Evolutionary conservation across 2,329 filamentous ascomycete genomes (phyloP), one percentile per base, ranked within the genome.

Genomic region (Trichoderma semiorbis): DNA sequence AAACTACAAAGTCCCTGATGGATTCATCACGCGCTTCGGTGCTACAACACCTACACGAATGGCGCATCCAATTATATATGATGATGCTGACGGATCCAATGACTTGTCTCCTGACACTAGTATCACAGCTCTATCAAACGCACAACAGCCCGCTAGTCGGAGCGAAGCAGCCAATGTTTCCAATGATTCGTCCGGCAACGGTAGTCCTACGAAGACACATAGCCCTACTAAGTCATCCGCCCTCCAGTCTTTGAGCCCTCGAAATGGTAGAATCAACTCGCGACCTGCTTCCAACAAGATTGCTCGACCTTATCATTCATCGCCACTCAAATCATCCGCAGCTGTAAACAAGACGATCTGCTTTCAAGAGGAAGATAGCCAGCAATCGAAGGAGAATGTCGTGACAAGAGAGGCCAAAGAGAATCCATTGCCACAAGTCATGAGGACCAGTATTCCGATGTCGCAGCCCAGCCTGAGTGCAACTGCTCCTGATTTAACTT

Each of bases 201-300:
- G 7, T 10, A 69, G 7, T 11, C 18, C 30, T 34, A 6, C 53
- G 34, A 69, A 47, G 65, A 21, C 53, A 11, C 50, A 8, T 11
- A 50, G 36, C 5, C 28, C 39, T 5, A 36, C 21, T 11, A 61
- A 53, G 14, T 69, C 67, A n/a, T 58, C 47, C n/a, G 21, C 71
- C 5, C 36, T 57, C 7, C 71, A 60, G 21, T 69, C 67, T 32
- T 62, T 62, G 30, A 69, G 57, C 39, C 67, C 67, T 61, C 67
- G 57, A 28, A 62, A 69, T 36, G 60, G 47, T 61, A 69, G 65
- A 32, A 58, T 58, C 30, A 64, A 69, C 60, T 50, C 71, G 26
- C 55, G 53, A 7, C 67, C 61, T 24, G 66, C 71, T 21, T 53
- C 64, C 26, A 72, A 69, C 36, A 72, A 62, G 57, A 65, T 69